Conservation (phyloP, 1,284 basidiomycete species). For the Porodaedalea pini region DNA sequence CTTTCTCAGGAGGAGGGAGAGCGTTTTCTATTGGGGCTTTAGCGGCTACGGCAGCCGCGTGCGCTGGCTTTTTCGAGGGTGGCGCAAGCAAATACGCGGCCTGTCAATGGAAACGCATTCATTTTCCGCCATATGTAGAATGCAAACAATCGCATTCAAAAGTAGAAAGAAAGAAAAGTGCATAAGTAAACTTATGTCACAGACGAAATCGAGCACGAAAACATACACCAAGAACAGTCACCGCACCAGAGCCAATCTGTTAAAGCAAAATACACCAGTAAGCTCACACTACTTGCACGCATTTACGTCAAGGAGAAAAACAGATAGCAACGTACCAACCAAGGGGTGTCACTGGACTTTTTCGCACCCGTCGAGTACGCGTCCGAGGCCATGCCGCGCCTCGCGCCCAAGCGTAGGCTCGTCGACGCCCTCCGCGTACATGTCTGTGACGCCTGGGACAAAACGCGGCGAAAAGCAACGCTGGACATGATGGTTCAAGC, state of each 20-base stretch:
- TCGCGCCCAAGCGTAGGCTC: neutral
- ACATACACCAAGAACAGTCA: slow-evolving; percentile 22
- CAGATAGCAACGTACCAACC: slow-evolving; percentile 13
- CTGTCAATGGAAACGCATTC: neutral
- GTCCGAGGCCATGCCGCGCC: slow-evolving; percentile 19
- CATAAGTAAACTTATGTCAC: neutral
- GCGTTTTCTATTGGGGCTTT: slow-evolving; percentile 13
- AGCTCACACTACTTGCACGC: too few species aligned
- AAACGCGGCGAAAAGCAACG: slow-evolving; percentile 8
- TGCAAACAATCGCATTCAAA: neutral
- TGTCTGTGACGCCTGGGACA: slow-evolving; percentile 3
- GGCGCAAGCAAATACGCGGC: slow-evolving; percentile 17
- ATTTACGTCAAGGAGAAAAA: neutral
- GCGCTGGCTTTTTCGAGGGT: slow-evolving; percentile 17
- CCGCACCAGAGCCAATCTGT: slow-evolving; percentile 21
- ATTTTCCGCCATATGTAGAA: neutral
- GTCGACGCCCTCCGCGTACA: slow-evolving; percentile 3
- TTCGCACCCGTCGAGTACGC: slow-evolving; percentile 1
- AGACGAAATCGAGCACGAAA: neutral
- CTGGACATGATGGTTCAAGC: slow-evolving; percentile 13
- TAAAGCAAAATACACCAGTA: neutral
- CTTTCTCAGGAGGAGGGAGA: slow-evolving; percentile 10
- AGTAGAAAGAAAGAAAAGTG: neutral
- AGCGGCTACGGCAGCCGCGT: slow-evolving; percentile 11
- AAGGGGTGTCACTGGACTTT: slow-evolving; percentile 16